A percentile compares a stretch with the other conserved stretches of the same genome.
Evolutionary conservation across 202 grass and related monocot genomes (phyloP).

Genomic region (Saccharum hybrid): DNA sequence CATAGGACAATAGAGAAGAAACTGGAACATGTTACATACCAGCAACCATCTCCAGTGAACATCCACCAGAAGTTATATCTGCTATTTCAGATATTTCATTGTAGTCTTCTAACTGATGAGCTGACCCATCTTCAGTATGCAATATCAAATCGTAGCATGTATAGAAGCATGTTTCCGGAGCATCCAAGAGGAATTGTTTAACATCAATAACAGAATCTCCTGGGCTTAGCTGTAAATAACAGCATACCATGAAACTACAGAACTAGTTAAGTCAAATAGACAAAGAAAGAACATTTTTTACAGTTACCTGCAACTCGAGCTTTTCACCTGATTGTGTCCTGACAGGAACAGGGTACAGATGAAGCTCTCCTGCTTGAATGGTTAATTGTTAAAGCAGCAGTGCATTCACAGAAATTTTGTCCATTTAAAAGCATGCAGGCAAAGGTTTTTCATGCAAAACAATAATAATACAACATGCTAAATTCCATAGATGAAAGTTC

Average conservation of each 20-base stretch:
- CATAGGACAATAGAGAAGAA: slow-evolving; percentile 1
- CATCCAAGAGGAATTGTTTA: slow-evolving; percentile 95
- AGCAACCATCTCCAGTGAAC: slow-evolving; percentile 89
- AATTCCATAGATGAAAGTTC: not conserved
- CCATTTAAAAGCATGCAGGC: not conserved
- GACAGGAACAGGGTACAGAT: slow-evolving; percentile 83
- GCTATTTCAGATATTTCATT: slow-evolving; percentile 97
- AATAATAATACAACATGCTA: not conserved
- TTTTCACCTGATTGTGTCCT: slow-evolving; percentile 93
- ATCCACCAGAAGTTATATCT: slow-evolving; percentile 85
- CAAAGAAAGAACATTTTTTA: slow-evolving; percentile 3
- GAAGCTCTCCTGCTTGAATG: slow-evolving; percentile 69
- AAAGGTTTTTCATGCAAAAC: slow-evolving; percentile 4
- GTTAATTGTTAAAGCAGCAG: slow-evolving; percentile 23
- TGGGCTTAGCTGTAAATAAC: slow-evolving; percentile 78
- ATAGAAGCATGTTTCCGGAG: slow-evolving; percentile 98
- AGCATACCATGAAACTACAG: slow-evolving; percentile 32
- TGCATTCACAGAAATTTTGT: slow-evolving; percentile 13
- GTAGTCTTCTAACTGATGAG: slow-evolving; percentile 92
- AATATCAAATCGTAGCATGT: slow-evolving; percentile 92
- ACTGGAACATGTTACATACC: slow-evolving; percentile 52
- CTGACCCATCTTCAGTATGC: slow-evolving; percentile 79
- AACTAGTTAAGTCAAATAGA: slow-evolving; percentile 13
- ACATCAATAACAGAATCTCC: slow-evolving; percentile 95
- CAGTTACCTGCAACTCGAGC: slow-evolving; percentile 82